A percentile compares a stretch with the other conserved stretches of the same genome.
These are phyloP conservation scores for Trypethelium eluteriae DNA, from an alignment of 495 filamentous ascomycete genomes.

Conservation along the genomic window DNA sequence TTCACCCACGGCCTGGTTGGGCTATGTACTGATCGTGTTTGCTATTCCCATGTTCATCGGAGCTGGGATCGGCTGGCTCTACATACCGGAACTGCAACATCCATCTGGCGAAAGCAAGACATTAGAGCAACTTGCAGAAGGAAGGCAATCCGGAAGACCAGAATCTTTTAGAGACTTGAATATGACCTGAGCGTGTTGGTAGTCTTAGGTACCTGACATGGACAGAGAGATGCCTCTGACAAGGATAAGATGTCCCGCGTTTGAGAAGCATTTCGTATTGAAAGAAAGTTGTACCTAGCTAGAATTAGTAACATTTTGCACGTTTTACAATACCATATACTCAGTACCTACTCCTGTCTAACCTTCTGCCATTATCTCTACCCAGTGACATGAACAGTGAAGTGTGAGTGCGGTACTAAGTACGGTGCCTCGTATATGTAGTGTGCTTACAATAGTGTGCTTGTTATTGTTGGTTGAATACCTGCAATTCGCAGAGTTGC, in stretches of 20 bases:
- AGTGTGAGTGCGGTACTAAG: too few species aligned
- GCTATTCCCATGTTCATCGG: conserved; percentile 11
- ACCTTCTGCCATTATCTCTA: too few species aligned
- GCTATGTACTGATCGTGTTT: conserved; percentile 12
- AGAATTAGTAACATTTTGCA: not conserved
- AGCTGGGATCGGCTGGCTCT: conserved; percentile 9
- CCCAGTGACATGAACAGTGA: too few species aligned
- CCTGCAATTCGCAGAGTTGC: too few species aligned
- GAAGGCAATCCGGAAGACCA: not conserved
- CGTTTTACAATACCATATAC: not conserved
- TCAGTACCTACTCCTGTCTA: too few species aligned
- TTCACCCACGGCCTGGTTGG: not conserved
- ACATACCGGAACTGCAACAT: conserved; percentile 16
- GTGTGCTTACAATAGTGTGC: too few species aligned
- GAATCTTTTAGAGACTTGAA: not conserved
- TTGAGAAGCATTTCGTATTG: not conserved
- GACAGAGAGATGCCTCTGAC: not conserved
- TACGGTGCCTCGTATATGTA: too few species aligned
- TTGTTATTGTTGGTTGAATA: too few species aligned
- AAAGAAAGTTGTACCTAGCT: not conserved
- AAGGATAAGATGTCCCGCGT: not conserved
- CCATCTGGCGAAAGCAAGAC: not conserved
- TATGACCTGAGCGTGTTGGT: not conserved
- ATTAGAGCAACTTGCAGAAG: not conserved
- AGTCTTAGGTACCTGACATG: not conserved